A percentile compares a stretch with the other conserved stretches of the same genome.
Evolutionary conservation across 805 yeast genomes (phyloP).

Genomic region (Crinitomyces ghanaensis): DNA sequence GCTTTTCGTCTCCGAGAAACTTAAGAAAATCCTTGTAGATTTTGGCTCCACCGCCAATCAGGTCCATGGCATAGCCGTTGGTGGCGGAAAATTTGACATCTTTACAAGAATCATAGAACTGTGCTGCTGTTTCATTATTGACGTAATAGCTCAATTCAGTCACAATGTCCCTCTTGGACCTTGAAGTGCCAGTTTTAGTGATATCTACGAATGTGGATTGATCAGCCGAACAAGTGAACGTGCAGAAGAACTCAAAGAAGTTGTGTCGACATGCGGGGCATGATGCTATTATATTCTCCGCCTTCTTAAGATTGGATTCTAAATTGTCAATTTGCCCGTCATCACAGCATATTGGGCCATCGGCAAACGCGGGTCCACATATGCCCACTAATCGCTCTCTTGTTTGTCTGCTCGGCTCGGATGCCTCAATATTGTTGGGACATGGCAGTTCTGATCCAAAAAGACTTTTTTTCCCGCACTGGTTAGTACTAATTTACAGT

Average conservation of each 20-base stretch:
- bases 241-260: conserved; percentile 70
- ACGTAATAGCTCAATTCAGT: conserved; percentile 58
- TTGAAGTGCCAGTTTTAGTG: conserved; percentile 38
- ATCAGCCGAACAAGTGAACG: conserved; percentile 80
- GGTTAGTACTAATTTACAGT: conserved; percentile 2
- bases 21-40: conserved; percentile 62
- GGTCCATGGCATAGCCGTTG: conserved; percentile 92
- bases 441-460: conserved; percentile 80
- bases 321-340: conserved; percentile 42
- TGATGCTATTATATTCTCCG: conserved; percentile 70
- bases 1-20: conserved; percentile 91
- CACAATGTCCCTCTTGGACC: conserved; percentile 47
- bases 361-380: conserved; percentile 64
- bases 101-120: conserved; percentile 74
- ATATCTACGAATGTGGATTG: conserved; percentile 69
- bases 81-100: conserved; percentile 87
- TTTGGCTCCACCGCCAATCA: conserved; percentile 94
- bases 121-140: conserved; percentile 46
- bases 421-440: conserved; percentile 43
- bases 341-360: conserved; percentile 57
- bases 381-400: conserved; percentile 38
- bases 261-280: conserved; percentile 91
- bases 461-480: conserved; percentile 69
- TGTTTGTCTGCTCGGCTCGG: conserved; percentile 34
- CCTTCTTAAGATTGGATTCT: conserved; percentile 53